Evolutionary conservation across 345 rosid species (phyloP).

Genomic region (Angophora floribunda): DNA sequence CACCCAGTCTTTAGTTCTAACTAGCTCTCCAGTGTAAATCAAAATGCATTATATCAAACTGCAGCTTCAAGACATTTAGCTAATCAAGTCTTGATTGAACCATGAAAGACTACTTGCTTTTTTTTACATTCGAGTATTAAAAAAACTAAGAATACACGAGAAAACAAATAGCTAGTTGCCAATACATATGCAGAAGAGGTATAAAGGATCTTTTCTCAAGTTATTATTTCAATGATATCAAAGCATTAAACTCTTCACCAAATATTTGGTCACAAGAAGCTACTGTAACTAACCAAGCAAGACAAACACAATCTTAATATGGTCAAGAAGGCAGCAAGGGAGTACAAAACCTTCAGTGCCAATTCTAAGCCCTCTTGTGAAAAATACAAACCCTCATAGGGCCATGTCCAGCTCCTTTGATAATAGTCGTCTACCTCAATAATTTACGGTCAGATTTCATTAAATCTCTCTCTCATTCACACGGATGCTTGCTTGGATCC

Average conservation of each 20-base stretch:
- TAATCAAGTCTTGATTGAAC: no score
- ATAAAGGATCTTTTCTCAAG: background rate
- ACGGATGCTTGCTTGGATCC: background rate
- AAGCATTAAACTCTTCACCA: background rate
- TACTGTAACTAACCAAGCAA: background rate
- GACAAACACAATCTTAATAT: background rate
- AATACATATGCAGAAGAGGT: background rate
- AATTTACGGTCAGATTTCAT: background rate
- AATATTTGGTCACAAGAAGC: background rate
- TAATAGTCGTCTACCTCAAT: background rate
- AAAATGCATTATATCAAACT: no score
- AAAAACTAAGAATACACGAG: background rate
- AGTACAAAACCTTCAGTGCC: background rate
- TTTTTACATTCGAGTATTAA: no score
- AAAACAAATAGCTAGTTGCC: background rate
- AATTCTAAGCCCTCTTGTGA: background rate
- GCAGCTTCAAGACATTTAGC: no score
- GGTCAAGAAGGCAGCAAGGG: background rate
- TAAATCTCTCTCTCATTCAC: background rate
- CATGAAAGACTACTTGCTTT: background rate
- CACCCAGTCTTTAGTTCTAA: background rate
- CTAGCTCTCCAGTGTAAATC: background rate
- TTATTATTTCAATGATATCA: background rate
- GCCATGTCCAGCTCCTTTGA: background rate
- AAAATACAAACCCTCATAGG: background rate